phyloP scores from a whole-genome alignment of 352 stramenopile species.

The Globisporangium radiosum region DNA sequence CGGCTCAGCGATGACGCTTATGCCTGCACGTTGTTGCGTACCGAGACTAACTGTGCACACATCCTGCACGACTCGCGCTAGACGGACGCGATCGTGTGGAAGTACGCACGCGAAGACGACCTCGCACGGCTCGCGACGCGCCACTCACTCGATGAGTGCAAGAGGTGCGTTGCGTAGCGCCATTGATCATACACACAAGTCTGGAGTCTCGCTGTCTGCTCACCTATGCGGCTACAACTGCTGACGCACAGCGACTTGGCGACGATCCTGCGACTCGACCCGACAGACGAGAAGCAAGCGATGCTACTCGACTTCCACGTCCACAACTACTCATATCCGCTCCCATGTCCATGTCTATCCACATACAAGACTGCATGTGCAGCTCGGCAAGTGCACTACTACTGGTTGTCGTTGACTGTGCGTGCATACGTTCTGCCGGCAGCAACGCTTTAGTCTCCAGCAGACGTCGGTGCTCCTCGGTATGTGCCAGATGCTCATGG shows the following conservation, averaged over 20 bases:
- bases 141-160: conserved; percentile 52
- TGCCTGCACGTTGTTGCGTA: background rate
- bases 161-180: conserved; percentile 20
- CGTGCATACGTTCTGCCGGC: conserved; percentile 47
- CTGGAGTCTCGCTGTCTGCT: background rate
- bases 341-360: background rate
- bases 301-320: conserved; percentile 52
- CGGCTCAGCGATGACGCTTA: no score
- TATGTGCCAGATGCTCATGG: conserved; percentile 63
- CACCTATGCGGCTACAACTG: background rate
- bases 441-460: conserved; percentile 41
- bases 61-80: conserved; percentile 1
- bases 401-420: conserved; percentile 2
- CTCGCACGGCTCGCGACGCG: conserved; percentile 26
- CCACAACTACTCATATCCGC: conserved; percentile 67
- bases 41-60: no score
- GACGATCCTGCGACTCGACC: conserved; percentile 44
- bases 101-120: conserved; percentile 31
- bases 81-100: conserved; percentile 62
- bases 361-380: no score
- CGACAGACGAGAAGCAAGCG: conserved; percentile 25
- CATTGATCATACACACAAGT: background rate
- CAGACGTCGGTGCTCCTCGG: conserved; percentile 67
- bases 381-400: background rate
- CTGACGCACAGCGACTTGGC: conserved; percentile 27